Base-by-base conservation (phyloP, 345 rosid species). In the Corchorus capsularis region DNA sequence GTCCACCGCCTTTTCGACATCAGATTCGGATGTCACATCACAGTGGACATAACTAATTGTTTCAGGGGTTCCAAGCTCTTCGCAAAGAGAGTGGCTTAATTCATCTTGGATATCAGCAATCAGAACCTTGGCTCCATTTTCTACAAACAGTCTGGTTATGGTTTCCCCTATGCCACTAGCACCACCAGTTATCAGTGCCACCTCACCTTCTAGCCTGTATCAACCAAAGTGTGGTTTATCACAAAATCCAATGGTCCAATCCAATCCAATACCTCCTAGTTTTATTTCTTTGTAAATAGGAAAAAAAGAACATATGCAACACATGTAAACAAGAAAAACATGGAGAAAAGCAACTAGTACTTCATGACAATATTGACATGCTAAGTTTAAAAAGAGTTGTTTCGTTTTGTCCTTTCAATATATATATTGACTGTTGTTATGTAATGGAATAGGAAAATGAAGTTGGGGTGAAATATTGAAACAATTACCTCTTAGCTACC, bases 101-200 rank as follows among this genome's bases (percentile, higher is more conserved):
- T 79, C 74, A 3, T 79, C 83, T 73, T 82, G 85, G 49, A 79
- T 32, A n/a, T 82, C 82, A 0, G 85, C 83, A 27, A 79, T 61
- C 10, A 77, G 49, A 8, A 82, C 69, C 63, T 69, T 74, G 43
- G 85, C 83, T 14, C 85, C 79, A 9, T 82, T 79, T 43, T 73
- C 41, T 4, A 76, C 73, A 16, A 82, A 72, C 37, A 77, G 2
- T 43, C 11, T 77, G 32, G 75, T 46, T 2, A 73, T 75, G 73
- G 56, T 34, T 57, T 67, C 73, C 8, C 78, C 78, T 10, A 75
- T 75, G n/a, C n/a, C n/a, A n/a, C n/a, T n/a, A n/a, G n/a, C n/a
- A n/a, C n/a, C n/a, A n/a, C n/a, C n/a, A n/a, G n/a, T 66, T 20
- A 75, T 75, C 15, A 75, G 20, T 11, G 78, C 78, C 6, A 75